Evolutionary conservation across 257 asterid species (phyloP), one percentile per base, ranked within the genome.

Genomic region (Petrea volubilis): DNA sequence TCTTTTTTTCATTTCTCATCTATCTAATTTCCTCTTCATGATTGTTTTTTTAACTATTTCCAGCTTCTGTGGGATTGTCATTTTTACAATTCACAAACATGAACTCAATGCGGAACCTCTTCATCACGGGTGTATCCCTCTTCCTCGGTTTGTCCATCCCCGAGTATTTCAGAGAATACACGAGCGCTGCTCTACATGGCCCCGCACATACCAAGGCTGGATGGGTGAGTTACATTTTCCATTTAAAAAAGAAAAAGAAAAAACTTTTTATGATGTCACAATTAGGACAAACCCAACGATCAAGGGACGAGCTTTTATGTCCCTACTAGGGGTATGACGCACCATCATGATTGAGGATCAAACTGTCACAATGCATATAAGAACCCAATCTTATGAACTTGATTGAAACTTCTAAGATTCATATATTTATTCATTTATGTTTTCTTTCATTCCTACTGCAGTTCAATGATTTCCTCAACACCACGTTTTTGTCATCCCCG

Each of bases 31-130:
- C 27, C 28, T 3, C 72, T 52, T n/a, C 27, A 61, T 68, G 27
- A n/a, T 59, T 55, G 23, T 64, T 17, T 55, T 15, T 55, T 17
- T 56, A 24, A 6, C 33, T 41, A 8, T 75, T 67, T 80, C 43
- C 94, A 95, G 99, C 99, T 83, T 85, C 99, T 0, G 90, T 88
- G 68, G 99, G 99, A 53, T 71, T 95, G 74, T 95, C 99, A 24
- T 95, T 95, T 63, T 55, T 95, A 75, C 98, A 95, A 76, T 95
- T 95, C 82, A 92, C 99, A 41, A 92, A 95, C 91, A 92, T 92
- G 98, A 92, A 95, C 79, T 95, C 97, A 27, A 86, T 90, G 97
- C 85, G 99, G 68, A 92, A 90, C 86, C 98, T 95, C 70, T 95
- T 92, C 80, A 92, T 92, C 2, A 65, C 77, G 2, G 97, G 99